phyloP scores from a whole-genome alignment of 2,329 filamentous ascomycete species.

The Fusarium sp. region DNA sequence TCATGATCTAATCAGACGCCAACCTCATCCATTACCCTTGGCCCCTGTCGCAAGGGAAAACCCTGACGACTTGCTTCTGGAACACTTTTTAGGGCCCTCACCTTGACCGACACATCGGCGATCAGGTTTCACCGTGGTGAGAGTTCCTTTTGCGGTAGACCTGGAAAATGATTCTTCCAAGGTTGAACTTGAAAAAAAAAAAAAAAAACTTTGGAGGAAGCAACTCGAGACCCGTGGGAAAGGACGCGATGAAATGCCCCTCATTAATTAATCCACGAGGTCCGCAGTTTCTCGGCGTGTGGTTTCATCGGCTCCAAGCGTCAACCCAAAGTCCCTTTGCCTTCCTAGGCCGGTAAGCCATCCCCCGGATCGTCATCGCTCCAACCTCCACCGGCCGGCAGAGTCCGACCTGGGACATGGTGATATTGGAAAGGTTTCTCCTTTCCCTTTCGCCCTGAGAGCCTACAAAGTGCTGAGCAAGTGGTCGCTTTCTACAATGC shows the following conservation, averaged over 20 bases:
- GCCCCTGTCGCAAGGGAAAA: not conserved
- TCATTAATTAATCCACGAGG: constrained; percentile 14
- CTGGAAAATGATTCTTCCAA: not conserved
- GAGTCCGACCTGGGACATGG: not conserved
- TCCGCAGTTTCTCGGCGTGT: constrained; percentile 4
- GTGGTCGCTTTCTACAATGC: not conserved
- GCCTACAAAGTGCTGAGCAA: not conserved
- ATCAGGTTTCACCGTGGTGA: constrained; percentile 6
- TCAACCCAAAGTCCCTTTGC: constrained; percentile 9
- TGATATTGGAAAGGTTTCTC: not conserved
- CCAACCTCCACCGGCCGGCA: not conserved
- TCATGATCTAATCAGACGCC: constrained; percentile 9
- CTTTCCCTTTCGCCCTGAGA: not conserved
- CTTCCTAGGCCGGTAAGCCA: not conserved
- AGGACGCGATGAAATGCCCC: not conserved
- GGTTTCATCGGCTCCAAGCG: constrained; percentile 12
- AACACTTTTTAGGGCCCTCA: not conserved
- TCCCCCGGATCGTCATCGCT: not conserved
- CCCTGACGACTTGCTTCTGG: not conserved
- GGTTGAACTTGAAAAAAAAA: not conserved
- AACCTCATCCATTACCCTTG: not conserved
- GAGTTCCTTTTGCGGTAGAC: not conserved
- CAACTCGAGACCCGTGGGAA: not conserved
- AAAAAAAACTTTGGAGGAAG: not conserved
- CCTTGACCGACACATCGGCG: not conserved